Base-by-base conservation (phyloP, 129 eudicot genomes). In the Chrysanthemum lavandulifolium region DNA sequence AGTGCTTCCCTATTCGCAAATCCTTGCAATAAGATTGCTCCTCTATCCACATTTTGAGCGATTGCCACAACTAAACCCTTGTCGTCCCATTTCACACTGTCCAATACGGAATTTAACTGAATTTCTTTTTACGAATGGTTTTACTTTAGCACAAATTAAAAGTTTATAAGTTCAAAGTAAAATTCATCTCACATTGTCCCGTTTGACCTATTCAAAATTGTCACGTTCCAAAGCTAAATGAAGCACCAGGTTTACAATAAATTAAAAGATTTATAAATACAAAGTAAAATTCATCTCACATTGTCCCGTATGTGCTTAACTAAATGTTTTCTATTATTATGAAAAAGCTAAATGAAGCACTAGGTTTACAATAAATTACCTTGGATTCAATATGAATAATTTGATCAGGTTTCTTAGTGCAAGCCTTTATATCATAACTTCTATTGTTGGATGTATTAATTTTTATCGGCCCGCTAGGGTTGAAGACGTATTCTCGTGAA, bases 1-100 rank as follows among this genome's bases (percentile, higher is more conserved):
- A 91, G 90, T 45, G 97, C 97, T 2, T 91, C 96, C 84, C 71
- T 86, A 56, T 91, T 86, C 55, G 77, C 90, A 80, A 91, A 88
- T 19, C 96, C 97, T 88, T 91, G 96, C 96, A 91, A 84, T 76
- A 89, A 77, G 49, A 94, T 85, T 62, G 96, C 97, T 70, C 97
- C 96, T 0, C 96, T 84, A 76, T 90, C 97, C 56, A 94, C 94
- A 82, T 94, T 85, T 84, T 94, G 99, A 67, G 99, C 99, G 52
- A 94, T 94, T 47, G 96, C 99, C 81, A 94, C 99, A 13, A 97
- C 99, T 83, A 94, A 82, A 50, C 99, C 97, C 81, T 94, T 90
- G 21, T 94, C 97, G 29, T 94, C 99, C 99, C 99, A 94, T 82
- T 88, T 94, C 73, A 94, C 88, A 85, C 91, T 84, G 79, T 94